Conservation (phyloP, 352 stramenopile species). For the Phytophthora quininea region DNA sequence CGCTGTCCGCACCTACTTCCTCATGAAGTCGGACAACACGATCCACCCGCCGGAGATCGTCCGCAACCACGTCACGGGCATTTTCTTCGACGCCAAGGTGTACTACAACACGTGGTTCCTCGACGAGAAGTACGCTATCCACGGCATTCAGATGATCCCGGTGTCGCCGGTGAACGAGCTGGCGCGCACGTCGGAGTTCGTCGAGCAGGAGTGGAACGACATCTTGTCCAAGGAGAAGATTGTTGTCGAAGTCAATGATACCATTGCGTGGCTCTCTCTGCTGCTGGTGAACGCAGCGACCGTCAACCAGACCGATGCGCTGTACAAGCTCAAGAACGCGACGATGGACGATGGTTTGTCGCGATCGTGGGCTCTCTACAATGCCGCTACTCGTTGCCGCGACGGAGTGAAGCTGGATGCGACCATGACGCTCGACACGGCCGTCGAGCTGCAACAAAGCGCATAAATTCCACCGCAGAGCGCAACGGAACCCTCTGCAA, state of each 20-base stretch:
- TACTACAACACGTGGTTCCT: constrained; percentile 72
- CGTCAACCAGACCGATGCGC: constrained; percentile 46
- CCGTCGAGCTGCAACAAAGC: not conserved
- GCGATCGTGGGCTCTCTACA: constrained; percentile 60
- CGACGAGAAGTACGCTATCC: constrained; percentile 57
- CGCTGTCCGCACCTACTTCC: constrained; percentile 65
- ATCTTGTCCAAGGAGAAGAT: constrained; percentile 60
- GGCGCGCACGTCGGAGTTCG: constrained; percentile 54
- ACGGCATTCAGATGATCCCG: constrained; percentile 75
- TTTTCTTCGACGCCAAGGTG: constrained; percentile 66
- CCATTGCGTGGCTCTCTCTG: constrained; percentile 59
- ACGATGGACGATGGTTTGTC: constrained; percentile 59
- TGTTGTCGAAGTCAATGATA: constrained; percentile 35
- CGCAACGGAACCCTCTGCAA: not conserved
- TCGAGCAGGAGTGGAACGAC: constrained; percentile 69
- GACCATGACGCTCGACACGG: not conserved
- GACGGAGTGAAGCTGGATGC: not conserved
- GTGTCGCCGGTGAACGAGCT: constrained; percentile 68
- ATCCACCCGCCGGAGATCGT: constrained; percentile 59
- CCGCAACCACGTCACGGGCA: constrained; percentile 67
- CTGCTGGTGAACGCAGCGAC: constrained; percentile 64
- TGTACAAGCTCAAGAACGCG: constrained; percentile 41
- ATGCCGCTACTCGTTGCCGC: constrained; percentile 40
- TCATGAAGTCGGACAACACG: constrained; percentile 57
- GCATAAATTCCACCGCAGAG: not conserved